These are phyloP conservation scores for Fraxinus sp. DNA, from an alignment of 305 asterid species.

Conservation along the genomic window DNA sequence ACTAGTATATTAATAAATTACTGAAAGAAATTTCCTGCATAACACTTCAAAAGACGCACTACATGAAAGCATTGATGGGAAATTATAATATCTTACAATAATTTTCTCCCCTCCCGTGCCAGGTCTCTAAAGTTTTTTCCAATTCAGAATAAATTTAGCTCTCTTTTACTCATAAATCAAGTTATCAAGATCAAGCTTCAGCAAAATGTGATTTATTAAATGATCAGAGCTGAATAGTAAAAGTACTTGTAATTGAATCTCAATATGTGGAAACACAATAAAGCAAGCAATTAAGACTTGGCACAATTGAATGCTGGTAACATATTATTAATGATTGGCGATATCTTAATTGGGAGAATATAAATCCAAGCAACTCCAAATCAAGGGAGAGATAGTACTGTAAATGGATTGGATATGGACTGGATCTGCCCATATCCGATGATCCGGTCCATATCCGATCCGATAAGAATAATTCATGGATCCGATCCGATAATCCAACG, in stretches of 20 bases:
- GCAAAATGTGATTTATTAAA: not conserved
- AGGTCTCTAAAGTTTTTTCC: not conserved
- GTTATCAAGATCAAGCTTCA: not conserved
- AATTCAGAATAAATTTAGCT: not conserved
- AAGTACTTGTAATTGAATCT: not conserved
- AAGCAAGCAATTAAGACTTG: not conserved
- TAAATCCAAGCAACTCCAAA: not conserved
- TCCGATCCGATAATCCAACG: too few relatives aligned
- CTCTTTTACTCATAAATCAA: not conserved
- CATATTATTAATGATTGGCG: not conserved
- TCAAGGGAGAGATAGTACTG: not conserved
- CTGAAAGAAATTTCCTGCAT: not conserved
- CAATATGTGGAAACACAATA: not conserved
- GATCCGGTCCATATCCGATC: not conserved
- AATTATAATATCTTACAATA: not conserved
- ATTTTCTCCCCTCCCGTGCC: not conserved
- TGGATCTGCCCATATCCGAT: not conserved
- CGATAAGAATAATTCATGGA: too few relatives aligned
- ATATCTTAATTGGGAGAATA: not conserved
- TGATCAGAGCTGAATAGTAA: not conserved
- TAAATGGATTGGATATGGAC: not conserved
- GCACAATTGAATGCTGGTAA: not conserved
- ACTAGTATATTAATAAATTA: not conserved
- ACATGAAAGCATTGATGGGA: not conserved
- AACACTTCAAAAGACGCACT: conserved; percentile 1